These are phyloP conservation scores for Coemansia sp. DNA, from an alignment of 192 early-diverging fungal species.

Conservation along the genomic window DNA sequence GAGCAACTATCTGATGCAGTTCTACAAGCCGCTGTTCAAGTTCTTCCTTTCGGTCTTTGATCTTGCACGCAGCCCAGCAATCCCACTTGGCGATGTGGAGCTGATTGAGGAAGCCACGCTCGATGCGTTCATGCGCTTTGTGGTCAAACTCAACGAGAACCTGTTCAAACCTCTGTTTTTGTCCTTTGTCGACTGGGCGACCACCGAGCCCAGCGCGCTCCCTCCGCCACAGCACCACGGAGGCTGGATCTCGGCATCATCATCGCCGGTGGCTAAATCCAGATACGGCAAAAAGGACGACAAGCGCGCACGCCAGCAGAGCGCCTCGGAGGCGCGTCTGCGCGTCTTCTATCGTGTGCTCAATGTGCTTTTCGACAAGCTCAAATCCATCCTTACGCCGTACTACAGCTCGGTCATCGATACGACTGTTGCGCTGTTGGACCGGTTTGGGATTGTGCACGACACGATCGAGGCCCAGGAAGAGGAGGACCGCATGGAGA, in stretches of 20 bases:
- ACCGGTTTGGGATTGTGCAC: conserved; percentile 47
- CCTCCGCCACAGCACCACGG: background rate
- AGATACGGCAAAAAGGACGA: conserved; percentile 3
- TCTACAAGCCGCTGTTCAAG: conserved; percentile 80
- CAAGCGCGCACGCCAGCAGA: conserved; percentile 39
- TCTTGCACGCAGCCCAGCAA: conserved; percentile 44
- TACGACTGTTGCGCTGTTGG: conserved; percentile 59
- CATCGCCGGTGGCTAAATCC: conserved; percentile 48
- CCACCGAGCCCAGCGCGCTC: conserved; percentile 10
- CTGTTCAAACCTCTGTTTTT: conserved; percentile 93
- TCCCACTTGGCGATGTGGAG: conserved; percentile 46
- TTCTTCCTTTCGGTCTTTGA: conserved; percentile 77
- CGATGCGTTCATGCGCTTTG: conserved; percentile 74
- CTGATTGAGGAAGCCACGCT: conserved; percentile 70
- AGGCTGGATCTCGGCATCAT: conserved; percentile 1
- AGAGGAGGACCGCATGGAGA: conserved; percentile 37
- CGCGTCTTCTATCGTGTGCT: conserved; percentile 46
- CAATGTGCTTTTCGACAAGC: conserved; percentile 37
- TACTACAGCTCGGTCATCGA: conserved; percentile 79
- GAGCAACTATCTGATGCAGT: conserved; percentile 63
- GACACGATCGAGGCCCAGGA: conserved; percentile 46
- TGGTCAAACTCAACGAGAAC: conserved; percentile 91
- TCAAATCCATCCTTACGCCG: conserved; percentile 71
- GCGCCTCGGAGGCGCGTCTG: conserved; percentile 28
- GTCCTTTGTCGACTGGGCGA: conserved; percentile 64